These are phyloP conservation scores for Linnemannia schmuckeri DNA, from an alignment of 192 early-diverging fungal genomes.

Conservation along the genomic window DNA sequence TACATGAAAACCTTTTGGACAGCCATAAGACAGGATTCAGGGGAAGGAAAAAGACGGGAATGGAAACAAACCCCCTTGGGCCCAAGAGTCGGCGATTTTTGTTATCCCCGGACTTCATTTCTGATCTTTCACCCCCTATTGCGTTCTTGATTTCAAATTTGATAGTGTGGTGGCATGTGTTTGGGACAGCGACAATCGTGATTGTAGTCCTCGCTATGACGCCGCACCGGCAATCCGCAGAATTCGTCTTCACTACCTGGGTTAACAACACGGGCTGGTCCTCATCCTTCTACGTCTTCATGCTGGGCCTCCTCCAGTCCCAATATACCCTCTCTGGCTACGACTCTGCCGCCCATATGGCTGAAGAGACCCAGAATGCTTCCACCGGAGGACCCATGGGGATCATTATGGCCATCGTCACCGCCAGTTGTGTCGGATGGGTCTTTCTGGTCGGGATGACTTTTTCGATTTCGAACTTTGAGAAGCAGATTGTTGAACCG, in stretches of 20 bases:
- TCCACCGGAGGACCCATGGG: constrained; percentile 59
- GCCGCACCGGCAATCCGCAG: constrained; percentile 37
- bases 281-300: constrained; percentile 54
- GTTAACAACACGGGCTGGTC: constrained; percentile 63
- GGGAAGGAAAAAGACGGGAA: neutral
- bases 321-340: constrained; percentile 68
- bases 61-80: neutral
- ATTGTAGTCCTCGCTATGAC: constrained; percentile 59
- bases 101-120: neutral
- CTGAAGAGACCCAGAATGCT: constrained; percentile 64
- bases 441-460: constrained; percentile 57
- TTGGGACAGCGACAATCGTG: constrained; percentile 58
- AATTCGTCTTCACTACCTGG: constrained; percentile 62
- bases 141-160: no score
- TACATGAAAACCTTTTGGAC: no score
- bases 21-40: no score
- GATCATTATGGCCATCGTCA: constrained; percentile 56
- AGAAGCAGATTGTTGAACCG: constrained; percentile 52
- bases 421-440: constrained; percentile 55
- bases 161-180: constrained; percentile 46
- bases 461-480: constrained; percentile 53
- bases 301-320: constrained; percentile 59
- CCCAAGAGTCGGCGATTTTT: no score
- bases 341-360: constrained; percentile 51
- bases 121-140: neutral